phyloP scores from a whole-genome alignment of 306 rosid genomes.

The Vachellia pachyceras region DNA sequence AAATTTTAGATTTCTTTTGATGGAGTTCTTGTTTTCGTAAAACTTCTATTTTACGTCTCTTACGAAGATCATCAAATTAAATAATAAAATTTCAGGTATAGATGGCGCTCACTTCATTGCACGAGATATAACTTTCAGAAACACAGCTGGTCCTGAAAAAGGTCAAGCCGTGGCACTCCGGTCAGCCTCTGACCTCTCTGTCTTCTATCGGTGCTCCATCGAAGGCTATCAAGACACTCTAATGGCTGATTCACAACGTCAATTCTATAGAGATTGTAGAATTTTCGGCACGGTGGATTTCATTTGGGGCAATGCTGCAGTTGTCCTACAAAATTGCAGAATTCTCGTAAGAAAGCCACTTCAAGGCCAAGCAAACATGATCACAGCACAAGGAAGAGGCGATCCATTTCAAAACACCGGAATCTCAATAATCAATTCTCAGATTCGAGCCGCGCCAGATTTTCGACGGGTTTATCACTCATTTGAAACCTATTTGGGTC shows the following conservation, averaged over 20 bases:
- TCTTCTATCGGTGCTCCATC: conserved; percentile 72
- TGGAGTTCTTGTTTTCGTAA: too few species aligned
- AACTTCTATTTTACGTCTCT: too few species aligned
- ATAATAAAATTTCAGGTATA: conserved; percentile 50
- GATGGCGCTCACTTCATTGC: conserved; percentile 77
- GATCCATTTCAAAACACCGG: conserved; percentile 68
- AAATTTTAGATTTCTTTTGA: too few species aligned
- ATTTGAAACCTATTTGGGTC: conserved; percentile 67
- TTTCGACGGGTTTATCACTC: conserved; percentile 45
- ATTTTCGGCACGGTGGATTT: conserved; percentile 81
- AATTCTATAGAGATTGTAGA: conserved; percentile 69
- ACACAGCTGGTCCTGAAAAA: conserved; percentile 68
- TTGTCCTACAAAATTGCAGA: conserved; percentile 68
- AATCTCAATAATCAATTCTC: conserved; percentile 68
- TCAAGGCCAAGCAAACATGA: conserved; percentile 75
- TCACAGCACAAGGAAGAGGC: conserved; percentile 58
- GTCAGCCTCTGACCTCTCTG: conserved; percentile 78
- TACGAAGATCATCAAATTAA: not conserved
- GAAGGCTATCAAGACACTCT: conserved; percentile 91
- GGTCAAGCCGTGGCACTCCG: conserved; percentile 91
- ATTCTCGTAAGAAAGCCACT: conserved; percentile 67
- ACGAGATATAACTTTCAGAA: conserved; percentile 67
- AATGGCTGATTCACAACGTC: conserved; percentile 28
- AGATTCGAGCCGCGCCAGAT: conserved; percentile 61
- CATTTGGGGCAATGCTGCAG: conserved; percentile 86